A percentile compares a stretch with the other conserved stretches of the same genome.
Conservation (phyloP, 345 rosid species). For the Theobroma cacao region DNA sequence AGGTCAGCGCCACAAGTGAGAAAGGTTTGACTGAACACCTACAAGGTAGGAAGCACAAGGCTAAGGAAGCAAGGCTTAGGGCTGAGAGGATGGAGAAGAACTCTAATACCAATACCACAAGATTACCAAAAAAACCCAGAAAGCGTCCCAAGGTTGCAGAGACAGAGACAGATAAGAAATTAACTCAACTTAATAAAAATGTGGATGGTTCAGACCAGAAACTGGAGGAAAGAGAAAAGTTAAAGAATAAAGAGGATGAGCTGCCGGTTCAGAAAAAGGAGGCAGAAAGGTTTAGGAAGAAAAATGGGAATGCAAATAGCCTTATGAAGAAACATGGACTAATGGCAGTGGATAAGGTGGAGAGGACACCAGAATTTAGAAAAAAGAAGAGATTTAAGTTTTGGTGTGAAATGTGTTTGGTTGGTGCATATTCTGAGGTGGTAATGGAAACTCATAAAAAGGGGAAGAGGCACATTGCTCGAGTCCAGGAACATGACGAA, state of each 20-base stretch:
- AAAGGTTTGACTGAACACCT: conserved; percentile 39
- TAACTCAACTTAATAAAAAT: no score
- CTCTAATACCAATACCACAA: background rate
- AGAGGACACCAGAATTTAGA: conserved; percentile 10
- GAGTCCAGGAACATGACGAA: conserved; percentile 19
- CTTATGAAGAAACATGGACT: background rate
- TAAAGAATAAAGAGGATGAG: conserved; percentile 8
- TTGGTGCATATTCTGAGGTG: conserved; percentile 27
- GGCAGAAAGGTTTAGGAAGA: background rate
- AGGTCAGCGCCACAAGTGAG: conserved; percentile 35
- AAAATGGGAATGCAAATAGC: background rate
- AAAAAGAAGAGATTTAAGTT: conserved; percentile 23
- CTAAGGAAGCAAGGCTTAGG: conserved; percentile 31
- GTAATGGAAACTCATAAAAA: conserved; percentile 45
- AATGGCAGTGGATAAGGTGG: background rate
- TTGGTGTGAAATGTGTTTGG: conserved; percentile 55
- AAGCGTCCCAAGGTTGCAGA: conserved; percentile 11
- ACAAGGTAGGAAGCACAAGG: conserved; percentile 43
- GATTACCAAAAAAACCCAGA: conserved; percentile 8
- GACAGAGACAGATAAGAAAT: no score
- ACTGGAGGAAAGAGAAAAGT: background rate
- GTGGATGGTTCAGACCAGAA: no score
- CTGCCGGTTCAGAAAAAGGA: background rate
- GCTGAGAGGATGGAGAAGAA: conserved; percentile 10
- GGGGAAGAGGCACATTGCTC: conserved; percentile 53